These are phyloP conservation scores for Pyrus betulifolia DNA, from an alignment of 306 rosid genomes.

Conservation along the genomic window DNA sequence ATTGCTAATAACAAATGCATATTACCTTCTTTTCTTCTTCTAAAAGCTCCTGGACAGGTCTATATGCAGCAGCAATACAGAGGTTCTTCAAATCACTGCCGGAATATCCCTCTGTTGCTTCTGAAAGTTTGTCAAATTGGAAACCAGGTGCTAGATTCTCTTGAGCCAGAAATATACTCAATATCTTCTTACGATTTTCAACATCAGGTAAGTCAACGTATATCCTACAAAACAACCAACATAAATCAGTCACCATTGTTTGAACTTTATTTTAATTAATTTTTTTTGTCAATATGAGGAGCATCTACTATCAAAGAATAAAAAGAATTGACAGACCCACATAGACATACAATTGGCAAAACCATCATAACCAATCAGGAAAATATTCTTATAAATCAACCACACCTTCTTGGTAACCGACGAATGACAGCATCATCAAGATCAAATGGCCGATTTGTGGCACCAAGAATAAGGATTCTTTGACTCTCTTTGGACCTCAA, in stretches of 20 bases:
- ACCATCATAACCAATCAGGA: background rate
- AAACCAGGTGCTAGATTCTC: conserved; percentile 67
- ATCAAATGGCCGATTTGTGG: conserved; percentile 95
- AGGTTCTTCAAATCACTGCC: conserved; percentile 99
- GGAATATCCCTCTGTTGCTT: conserved; percentile 88
- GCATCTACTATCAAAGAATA: background rate
- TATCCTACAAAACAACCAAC: conserved; percentile 47
- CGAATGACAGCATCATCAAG: conserved; percentile 99
- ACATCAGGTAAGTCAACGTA: conserved; percentile 92
- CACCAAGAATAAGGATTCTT: conserved; percentile 91
- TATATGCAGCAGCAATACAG: conserved; percentile 90
- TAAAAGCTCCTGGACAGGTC: conserved; percentile 90
- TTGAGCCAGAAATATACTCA: conserved; percentile 75
- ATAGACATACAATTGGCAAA: background rate
- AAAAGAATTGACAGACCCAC: background rate
- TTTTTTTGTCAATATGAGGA: background rate
- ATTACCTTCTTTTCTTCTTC: conserved; percentile 66
- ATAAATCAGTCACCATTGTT: conserved; percentile 1
- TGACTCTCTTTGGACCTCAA: conserved; percentile 90
- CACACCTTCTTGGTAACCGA: conserved; percentile 92
- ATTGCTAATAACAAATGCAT: background rate
- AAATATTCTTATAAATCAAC: background rate
- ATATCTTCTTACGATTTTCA: conserved; percentile 78
- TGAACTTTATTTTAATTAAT: background rate
- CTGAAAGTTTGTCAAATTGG: conserved; percentile 68